phyloP scores from a whole-genome alignment of 139 green algal genomes.

The Chlamydomonas schloesseri region DNA sequence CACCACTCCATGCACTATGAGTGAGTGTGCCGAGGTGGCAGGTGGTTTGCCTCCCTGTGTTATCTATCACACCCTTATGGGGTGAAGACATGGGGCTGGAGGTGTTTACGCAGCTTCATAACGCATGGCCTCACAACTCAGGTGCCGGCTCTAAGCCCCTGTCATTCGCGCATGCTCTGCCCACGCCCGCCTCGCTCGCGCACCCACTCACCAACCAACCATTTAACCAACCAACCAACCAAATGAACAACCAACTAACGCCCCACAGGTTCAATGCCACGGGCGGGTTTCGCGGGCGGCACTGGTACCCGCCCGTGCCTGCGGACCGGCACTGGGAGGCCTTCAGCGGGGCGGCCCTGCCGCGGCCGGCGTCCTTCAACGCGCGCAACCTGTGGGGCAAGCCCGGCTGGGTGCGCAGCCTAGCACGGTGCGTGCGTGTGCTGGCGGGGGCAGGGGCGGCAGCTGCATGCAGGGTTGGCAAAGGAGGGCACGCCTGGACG shows the following conservation, averaged over 20 bases:
- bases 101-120: too few species aligned
- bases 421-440: not conserved
- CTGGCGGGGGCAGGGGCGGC: too few species aligned
- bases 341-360: slow-evolving; percentile 1
- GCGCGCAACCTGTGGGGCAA: not conserved
- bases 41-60: too few species aligned
- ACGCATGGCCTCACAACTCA: too few species aligned
- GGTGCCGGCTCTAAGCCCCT: too few species aligned
- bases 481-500: not conserved
- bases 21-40: slow-evolving; percentile 8
- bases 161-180: too few species aligned
- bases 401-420: slow-evolving; percentile 1
- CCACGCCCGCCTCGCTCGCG: too few species aligned
- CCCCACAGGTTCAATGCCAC: not conserved
- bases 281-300: not conserved
- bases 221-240: too few species aligned
- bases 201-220: too few species aligned
- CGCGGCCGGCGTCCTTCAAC: slow-evolving; percentile 19
- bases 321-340: slow-evolving; percentile 30
- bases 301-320: slow-evolving; percentile 39
- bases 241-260: too few species aligned
- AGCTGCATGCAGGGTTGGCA: not conserved
- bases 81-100: too few species aligned
- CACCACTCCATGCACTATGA: slow-evolving; percentile 43
- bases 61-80: too few species aligned